phyloP scores from a whole-genome alignment of 164 flowering plant species.

The Santalum album region DNA sequence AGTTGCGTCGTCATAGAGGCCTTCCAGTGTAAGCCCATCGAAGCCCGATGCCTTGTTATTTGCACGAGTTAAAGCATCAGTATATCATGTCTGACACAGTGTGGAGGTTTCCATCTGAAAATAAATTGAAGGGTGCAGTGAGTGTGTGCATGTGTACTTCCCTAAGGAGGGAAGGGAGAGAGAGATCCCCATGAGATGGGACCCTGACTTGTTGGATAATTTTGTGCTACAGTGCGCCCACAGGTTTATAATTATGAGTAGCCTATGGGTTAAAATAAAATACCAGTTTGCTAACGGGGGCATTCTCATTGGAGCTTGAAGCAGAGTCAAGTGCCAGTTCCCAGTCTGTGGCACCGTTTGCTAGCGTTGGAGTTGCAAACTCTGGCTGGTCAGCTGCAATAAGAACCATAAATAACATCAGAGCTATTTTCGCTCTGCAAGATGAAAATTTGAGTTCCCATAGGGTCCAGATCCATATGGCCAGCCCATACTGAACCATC shows the following conservation, averaged over 20 bases:
- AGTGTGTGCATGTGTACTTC: too few relatives aligned
- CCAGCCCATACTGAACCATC: too few relatives aligned
- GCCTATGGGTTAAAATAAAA: too few relatives aligned
- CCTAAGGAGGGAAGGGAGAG: too few relatives aligned
- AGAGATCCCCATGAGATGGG: too few relatives aligned
- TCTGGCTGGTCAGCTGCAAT: slow-evolving; percentile 42
- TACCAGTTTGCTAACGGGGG: slow-evolving; percentile 76
- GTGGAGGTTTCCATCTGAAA: too few relatives aligned
- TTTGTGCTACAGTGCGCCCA: too few relatives aligned
- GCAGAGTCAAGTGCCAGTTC: slow-evolving; percentile 89
- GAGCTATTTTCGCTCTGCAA: too few relatives aligned
- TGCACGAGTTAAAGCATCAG: neutral
- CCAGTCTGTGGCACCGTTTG: slow-evolving; percentile 78
- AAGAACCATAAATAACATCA: neutral
- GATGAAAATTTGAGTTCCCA: too few relatives aligned
- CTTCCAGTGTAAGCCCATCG: slow-evolving; percentile 71
- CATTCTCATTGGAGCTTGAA: slow-evolving; percentile 78
- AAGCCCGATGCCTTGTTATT: slow-evolving; percentile 63
- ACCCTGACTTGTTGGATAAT: too few relatives aligned
- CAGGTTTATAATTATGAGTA: too few relatives aligned
- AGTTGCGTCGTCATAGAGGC: slow-evolving; percentile 75
- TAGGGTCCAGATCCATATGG: neutral
- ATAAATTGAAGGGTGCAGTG: too few relatives aligned
- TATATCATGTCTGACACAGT: neutral
- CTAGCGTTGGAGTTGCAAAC: slow-evolving; percentile 23